Evolutionary conservation across 805 yeast genomes (phyloP), one percentile per base, ranked within the genome.

Genomic region (Wickerhamomyces bisporus): DNA sequence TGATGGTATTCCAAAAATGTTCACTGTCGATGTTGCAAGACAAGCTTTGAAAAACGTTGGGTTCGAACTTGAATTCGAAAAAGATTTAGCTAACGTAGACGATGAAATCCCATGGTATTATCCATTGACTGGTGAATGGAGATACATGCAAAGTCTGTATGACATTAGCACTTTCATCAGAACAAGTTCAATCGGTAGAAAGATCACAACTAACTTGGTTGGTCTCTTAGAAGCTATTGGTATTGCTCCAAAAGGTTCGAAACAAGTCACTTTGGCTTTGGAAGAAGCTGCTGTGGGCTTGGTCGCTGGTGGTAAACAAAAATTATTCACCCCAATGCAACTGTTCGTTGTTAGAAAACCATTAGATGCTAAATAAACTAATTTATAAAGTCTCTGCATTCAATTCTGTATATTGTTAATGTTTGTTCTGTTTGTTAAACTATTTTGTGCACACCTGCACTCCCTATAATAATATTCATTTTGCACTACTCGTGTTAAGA

Each of bases 1-100:
- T 60, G 97, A 93, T 62, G 98, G 98, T 68, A 93, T 93, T 54
- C 98, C 98, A 60, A 88, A 91, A 70, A 93, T 93, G 98, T 87
- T 75, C 75, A 65, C 70, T 53, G 77, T 79, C 46, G 75, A 79
- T 47, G 96, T 86, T 53, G 98, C 98, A 26, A 83, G 80, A 61
- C 66, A 83, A 41, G 98, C 98, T 20, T 74, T 93, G 56, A 72
- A 77, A 62, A 72, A 71, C 34, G 96, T 86, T 48, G 98, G 98
- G 12, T 93, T 93, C 61, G 82, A 86, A 53, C 68, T 93, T 49
- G 74, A 75, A 55, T 75, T 75, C 58, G 78, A 78, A 62, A 70
- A 71, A 52, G 98, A 93, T 62, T 71, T 93, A 58, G 97, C 98
- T 39, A 86, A 81, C 47, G 64, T 68, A 31, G 77, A 75, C 44